phyloP scores from a whole-genome alignment of 441 rosid species.

The Aquilaria agallochum region DNA sequence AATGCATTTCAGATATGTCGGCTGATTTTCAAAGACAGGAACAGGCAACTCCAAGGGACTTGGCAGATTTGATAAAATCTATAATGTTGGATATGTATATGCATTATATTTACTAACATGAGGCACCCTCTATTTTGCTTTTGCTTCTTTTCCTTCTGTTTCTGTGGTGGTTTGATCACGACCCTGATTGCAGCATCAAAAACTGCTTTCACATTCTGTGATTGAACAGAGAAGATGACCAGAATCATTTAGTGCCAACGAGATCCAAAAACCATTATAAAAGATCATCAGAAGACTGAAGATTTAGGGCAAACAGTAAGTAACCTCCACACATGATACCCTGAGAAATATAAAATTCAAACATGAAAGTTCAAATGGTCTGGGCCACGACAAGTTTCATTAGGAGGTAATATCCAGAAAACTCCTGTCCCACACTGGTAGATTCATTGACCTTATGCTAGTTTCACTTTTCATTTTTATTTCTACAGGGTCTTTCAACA shows the following conservation, averaged over 20 bases:
- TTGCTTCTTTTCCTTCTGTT: constrained; percentile 73
- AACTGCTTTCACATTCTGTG: constrained; percentile 94
- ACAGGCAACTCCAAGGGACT: no score
- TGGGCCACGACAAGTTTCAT: not conserved
- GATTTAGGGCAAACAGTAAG: no score
- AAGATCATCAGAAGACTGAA: no score
- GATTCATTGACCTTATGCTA: not conserved
- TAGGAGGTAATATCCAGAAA: no score
- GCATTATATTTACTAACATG: constrained; percentile 44
- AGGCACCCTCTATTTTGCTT: constrained; percentile 71
- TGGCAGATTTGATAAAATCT: no score
- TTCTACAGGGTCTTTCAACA: no score
- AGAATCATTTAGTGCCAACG: not conserved
- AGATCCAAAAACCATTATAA: no score
- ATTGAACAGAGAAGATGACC: constrained; percentile 8
- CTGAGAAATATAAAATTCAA: not conserved
- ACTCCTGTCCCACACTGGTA: not conserved
- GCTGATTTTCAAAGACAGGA: no score
- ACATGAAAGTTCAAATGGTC: no score
- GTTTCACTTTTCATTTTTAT: not conserved
- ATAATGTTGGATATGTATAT: no score
- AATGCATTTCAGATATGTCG: no score
- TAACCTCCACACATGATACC: not conserved
- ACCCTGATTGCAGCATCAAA: constrained; percentile 94
- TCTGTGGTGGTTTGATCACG: constrained; percentile 80